phyloP scores from a whole-genome alignment of 768 basidiomycete species.

The Phlegmacium glaucopus region DNA sequence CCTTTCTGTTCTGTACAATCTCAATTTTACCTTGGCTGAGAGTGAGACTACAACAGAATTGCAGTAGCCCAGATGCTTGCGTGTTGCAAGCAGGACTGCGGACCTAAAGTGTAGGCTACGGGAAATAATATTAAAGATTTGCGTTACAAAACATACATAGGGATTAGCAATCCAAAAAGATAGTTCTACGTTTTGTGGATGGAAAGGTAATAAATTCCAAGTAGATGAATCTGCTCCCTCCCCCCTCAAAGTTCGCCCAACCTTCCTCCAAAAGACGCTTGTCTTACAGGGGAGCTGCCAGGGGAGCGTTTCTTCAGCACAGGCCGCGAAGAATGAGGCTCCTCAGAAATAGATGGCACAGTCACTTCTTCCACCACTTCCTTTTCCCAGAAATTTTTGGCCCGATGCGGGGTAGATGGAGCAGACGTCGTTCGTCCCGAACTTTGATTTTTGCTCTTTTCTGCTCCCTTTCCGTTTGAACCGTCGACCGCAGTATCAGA shows the following conservation, averaged over 20 bases:
- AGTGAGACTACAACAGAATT: background rate
- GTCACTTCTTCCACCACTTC: slow-evolving; percentile 10
- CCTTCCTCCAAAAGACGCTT: too few species aligned
- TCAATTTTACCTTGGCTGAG: slow-evolving; percentile 24
- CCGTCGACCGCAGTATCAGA: background rate
- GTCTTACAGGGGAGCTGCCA: too few species aligned
- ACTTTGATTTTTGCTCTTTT: background rate
- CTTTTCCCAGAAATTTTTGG: slow-evolving; percentile 21
- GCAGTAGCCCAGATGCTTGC: too few species aligned
- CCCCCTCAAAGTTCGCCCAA: too few species aligned
- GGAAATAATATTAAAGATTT: too few species aligned
- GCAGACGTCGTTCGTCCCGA: background rate
- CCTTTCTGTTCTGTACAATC: slow-evolving; percentile 40
- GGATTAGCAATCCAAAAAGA: too few species aligned
- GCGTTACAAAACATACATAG: too few species aligned
- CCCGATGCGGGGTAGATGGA: slow-evolving; percentile 6
- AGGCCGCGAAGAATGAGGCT: background rate
- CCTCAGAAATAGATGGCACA: background rate
- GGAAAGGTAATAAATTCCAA: too few species aligned
- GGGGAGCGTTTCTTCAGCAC: background rate
- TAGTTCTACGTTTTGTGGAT: too few species aligned
- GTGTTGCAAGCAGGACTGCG: too few species aligned
- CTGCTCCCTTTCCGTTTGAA: background rate
- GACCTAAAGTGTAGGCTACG: too few species aligned
- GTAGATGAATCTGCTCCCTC: too few species aligned